phyloP scores from a whole-genome alignment of 2,329 filamentous ascomycete species.

The Scorias spongiosa region DNA sequence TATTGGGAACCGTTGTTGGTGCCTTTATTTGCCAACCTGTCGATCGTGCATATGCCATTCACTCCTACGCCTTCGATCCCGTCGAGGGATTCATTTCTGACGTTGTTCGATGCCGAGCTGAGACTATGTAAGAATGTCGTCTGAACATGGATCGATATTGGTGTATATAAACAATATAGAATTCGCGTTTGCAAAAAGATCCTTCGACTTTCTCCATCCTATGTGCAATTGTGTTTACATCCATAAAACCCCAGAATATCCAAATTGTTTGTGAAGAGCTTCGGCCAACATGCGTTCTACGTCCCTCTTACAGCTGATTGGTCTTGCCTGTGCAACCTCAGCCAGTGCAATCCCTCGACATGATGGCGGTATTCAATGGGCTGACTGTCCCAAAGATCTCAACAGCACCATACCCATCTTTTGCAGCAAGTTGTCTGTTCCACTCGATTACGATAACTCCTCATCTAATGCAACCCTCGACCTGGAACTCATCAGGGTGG shows the following conservation, averaged over 20 bases:
- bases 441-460: constrained; percentile 5
- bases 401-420: not conserved
- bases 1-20: no score
- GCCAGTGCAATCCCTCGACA: not conserved
- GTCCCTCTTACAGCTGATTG: not conserved
- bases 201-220: no score
- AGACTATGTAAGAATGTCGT: no score
- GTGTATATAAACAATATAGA: no score
- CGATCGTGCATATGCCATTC: no score
- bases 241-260: not conserved
- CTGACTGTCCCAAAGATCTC: not conserved
- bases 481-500: constrained; percentile 7
- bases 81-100: no score
- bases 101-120: no score
- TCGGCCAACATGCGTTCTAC: not conserved
- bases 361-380: not conserved
- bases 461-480: constrained; percentile 2
- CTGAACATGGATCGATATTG: no score
- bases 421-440: not conserved
- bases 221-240: no score
- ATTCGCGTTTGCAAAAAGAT: no score
- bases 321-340: not conserved
- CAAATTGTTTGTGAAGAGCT: not conserved
- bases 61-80: no score
- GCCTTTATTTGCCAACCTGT: no score